A percentile compares a stretch with the other conserved stretches of the same genome.
Evolutionary conservation across 805 yeast species (phyloP).

Genomic region (Lachancea kluyveri): DNA sequence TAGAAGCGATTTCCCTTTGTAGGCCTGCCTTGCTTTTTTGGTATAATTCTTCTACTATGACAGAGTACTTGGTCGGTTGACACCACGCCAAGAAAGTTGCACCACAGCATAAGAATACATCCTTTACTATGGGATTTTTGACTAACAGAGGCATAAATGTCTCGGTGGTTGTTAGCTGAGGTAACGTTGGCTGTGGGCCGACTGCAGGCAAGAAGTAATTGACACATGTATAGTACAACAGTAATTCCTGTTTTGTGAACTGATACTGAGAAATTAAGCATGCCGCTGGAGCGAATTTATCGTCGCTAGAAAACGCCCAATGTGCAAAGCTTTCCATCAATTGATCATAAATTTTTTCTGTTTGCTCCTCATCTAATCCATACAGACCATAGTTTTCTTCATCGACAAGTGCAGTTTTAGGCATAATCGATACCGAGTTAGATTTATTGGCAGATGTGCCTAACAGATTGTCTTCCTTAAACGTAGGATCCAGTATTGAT

Average conservation of each 20-base stretch:
- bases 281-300: conserved; percentile 2
- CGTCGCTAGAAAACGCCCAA: conserved; percentile 5
- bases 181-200: conserved; percentile 18
- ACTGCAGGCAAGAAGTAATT: conserved; percentile 16
- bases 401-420: conserved; percentile 4
- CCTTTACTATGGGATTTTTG: conserved; percentile 13
- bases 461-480: neutral
- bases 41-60: conserved; percentile 13
- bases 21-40: conserved; percentile 11
- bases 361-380: conserved; percentile 8
- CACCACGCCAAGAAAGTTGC: conserved; percentile 20
- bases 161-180: conserved; percentile 15
- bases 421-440: conserved; percentile 4
- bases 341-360: conserved; percentile 6
- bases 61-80: conserved; percentile 14
- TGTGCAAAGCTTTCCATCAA: conserved; percentile 8
- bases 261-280: conserved; percentile 4
- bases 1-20: conserved; percentile 8
- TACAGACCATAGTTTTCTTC: conserved; percentile 8
- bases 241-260: conserved; percentile 11
- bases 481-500: conserved; percentile 1
- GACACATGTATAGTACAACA: conserved; percentile 15
- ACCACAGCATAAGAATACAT: conserved; percentile 17
- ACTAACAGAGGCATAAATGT: conserved; percentile 15
- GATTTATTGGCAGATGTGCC: neutral